Percentiles rank a stretch among this genome's conserved stretches.
Evolutionary conservation across 1,284 basidiomycete genomes (phyloP).

Genomic region (Ceratobasidium sp.): DNA sequence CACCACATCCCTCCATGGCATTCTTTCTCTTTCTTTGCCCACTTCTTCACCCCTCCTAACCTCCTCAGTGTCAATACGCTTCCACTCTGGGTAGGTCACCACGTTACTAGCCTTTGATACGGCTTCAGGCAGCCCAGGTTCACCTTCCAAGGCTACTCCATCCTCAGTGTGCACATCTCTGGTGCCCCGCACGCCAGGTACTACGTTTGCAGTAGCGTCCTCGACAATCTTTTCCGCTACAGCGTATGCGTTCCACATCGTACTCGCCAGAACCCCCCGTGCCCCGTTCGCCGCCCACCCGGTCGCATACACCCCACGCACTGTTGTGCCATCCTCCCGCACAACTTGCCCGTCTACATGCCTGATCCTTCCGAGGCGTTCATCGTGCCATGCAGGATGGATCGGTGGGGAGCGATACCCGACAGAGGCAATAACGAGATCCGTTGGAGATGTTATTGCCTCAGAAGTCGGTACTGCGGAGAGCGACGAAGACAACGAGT

Average conservation of each 20-base stretch:
- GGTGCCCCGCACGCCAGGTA: conserved; percentile 51
- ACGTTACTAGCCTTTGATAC: conserved; percentile 64
- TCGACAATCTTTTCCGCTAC: conserved; percentile 76
- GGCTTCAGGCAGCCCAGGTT: conserved; percentile 56
- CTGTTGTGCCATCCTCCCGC: conserved; percentile 50
- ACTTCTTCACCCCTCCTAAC: conserved; percentile 63
- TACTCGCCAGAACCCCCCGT: conserved; percentile 90
- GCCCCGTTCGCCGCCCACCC: conserved; percentile 96
- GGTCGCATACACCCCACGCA: conserved; percentile 71
- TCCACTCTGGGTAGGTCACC: conserved; percentile 75
- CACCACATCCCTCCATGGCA: conserved; percentile 63
- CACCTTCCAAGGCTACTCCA: conserved; percentile 56
- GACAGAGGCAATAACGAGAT: conserved; percentile 87
- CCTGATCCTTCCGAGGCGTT: conserved; percentile 65
- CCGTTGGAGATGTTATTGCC: conserved; percentile 67
- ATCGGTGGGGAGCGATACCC: conserved; percentile 73
- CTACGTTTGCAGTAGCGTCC: conserved; percentile 57
- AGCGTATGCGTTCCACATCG: conserved; percentile 92
- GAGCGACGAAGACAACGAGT: conserved; percentile 61
- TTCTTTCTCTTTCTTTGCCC: conserved; percentile 83
- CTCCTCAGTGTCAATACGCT: conserved; percentile 73
- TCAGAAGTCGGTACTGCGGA: conserved; percentile 72
- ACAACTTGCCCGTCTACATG: conserved; percentile 57
- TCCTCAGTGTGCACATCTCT: conserved; percentile 57
- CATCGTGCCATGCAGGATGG: conserved; percentile 62